These are phyloP conservation scores for Aureobasidium zeae DNA, from an alignment of 2,329 filamentous ascomycete genomes.

Conservation along the genomic window DNA sequence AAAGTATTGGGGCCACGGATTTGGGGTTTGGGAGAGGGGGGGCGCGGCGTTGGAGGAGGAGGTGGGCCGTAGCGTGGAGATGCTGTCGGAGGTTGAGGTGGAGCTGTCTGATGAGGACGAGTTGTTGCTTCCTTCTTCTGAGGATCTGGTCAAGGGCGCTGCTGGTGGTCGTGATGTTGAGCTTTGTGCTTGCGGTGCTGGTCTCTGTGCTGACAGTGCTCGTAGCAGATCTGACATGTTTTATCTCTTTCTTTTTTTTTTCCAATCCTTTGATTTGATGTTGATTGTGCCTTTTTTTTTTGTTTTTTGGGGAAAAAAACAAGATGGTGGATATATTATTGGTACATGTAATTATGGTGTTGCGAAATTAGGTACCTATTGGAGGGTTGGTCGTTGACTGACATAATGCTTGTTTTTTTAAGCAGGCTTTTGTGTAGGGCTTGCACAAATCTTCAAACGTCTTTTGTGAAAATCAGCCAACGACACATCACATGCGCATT, in stretches of 20 bases:
- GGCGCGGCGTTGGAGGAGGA: slow-evolving; percentile 38
- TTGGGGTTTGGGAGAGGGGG: slow-evolving; percentile 58
- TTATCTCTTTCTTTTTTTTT: neutral
- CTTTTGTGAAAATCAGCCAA: no score
- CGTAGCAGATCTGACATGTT: slow-evolving; percentile 19
- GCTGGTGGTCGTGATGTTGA: slow-evolving; percentile 20
- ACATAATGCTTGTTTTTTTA: no score
- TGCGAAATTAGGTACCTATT: no score
- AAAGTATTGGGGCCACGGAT: slow-evolving; percentile 86
- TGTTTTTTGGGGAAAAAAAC: no score
- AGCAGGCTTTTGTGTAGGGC: no score
- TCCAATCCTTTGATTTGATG: no score
- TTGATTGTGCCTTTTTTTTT: neutral
- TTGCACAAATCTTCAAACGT: no score
- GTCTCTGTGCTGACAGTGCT: no score
- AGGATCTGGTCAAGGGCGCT: slow-evolving; percentile 31
- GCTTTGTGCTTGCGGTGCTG: slow-evolving; percentile 10
- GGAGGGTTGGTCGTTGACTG: no score
- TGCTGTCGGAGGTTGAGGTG: slow-evolving; percentile 86
- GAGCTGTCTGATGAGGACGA: slow-evolving; percentile 56
- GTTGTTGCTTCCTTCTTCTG: slow-evolving; percentile 31
- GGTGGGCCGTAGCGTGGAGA: slow-evolving; percentile 37
- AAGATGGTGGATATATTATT: no score
- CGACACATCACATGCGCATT: no score
- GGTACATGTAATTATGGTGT: no score